Base-by-base conservation (phyloP, 2,329 filamentous ascomycete species). In the Dactylella cylindrospora region DNA sequence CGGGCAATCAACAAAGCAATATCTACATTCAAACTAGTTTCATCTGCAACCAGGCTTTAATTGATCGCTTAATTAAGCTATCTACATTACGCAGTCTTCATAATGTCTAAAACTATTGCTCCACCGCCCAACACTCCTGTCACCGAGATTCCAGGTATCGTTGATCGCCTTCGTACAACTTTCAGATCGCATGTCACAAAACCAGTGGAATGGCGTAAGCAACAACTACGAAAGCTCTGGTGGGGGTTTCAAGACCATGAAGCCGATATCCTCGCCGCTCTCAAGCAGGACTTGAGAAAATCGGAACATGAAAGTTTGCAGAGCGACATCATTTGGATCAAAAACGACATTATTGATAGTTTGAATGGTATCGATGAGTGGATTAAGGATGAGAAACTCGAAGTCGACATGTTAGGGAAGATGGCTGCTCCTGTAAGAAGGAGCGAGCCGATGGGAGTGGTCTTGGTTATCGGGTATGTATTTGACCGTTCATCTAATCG, bases 171-270 rank as follows among this genome's bases (percentile, higher is more conserved):
- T 35, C 84, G 84, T 70, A 74, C 78, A 45, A 83, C 84, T n/a
- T 97, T 88, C 75, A 79, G 80, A 68, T 80, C 86, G 13, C 84
- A 90, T 72, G 86, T 85, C 75, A 96, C 90, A 35, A 89, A 89
- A 71, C 80, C 88, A 50, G 72, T 96, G 62, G 80, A 88, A 70
- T 97, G 86, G 76, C 84, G 93, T 66, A 78, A 90, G 65, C 79
- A 82, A 50, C 93, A 97, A 78, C 82, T 98, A 64, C 86, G 90
- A 68, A 91, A 90, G 79, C 84, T 97, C 53, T 97, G 95, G 78
- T 97, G 93, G 93, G 90, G 81, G 5, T 73, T 96, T 67, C 83
- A 83, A 66, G 91, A 97, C 77, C 84, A 88, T 72, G 79, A 84
- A 53, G 77, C 82, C 38, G 80, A 85, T 68, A 79, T 97, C 64